Base-by-base conservation (phyloP, 2,329 filamentous ascomycete species). In the Gyromitra esculenta region DNA sequence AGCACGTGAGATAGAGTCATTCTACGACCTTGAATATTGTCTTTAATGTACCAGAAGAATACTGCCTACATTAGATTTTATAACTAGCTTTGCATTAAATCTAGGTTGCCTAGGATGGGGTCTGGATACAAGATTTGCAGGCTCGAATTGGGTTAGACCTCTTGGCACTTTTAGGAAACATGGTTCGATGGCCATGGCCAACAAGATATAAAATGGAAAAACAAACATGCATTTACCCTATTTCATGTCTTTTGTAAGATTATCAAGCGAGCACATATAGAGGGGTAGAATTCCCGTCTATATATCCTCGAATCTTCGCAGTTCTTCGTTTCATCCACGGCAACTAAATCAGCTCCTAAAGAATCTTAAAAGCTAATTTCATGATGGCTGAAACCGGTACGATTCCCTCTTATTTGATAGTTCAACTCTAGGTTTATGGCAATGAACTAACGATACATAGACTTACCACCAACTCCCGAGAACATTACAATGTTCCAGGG, bases 401-500 rank as follows among this genome's bases (percentile, higher is more conserved):
- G n/a, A 7, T 9, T 37, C 15, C 25, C 3, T 11, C 31, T 13
- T 39, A 3, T 37, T n/a, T 15, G 37, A 18, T n/a, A 8, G n/a
- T 15, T n/a, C n/a, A 57, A 13, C 31, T 18, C n/a, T 52, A 52
- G 5, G 7, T 11, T 5, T 11, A 54, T 5, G 50, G 50, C 21
- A 15, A 7, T 39, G 13, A 13, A 9, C 31, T 57, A 37, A 57
- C 21, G 31, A 54, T n/a, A 8, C 25, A 57, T 57, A 57, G 54
- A 35, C 11, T 9, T 31, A 57, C 31, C 25, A 5, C 31, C 54
- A 57, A 73, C 70, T n/a, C 62, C 70, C 5, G 41, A 73, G 54
- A 73, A 73, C 31, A 8, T 2, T 31, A 87, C 88, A 66, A 88
- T 92, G 83, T 87, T 92, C 79, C 90, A 92, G 82, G 88, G 86